These are phyloP conservation scores for Glonium stellatum DNA, from an alignment of 495 filamentous ascomycete genomes.

Conservation along the genomic window DNA sequence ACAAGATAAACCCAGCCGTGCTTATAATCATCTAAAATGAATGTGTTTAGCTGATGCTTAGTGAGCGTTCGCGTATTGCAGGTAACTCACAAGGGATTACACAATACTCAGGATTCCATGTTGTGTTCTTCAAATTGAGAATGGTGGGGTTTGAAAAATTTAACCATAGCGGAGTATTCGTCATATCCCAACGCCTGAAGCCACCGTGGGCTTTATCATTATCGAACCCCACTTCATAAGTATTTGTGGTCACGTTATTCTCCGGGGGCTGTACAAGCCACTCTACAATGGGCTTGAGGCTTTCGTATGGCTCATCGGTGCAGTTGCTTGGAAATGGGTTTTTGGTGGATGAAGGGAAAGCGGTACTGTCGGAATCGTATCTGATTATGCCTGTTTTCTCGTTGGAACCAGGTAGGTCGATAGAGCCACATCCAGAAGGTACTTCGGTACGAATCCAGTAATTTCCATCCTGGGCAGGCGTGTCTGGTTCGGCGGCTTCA, in stretches of 20 bases:
- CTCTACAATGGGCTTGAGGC: conserved; percentile 13
- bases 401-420: too few species aligned
- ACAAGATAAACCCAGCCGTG: conserved; percentile 24
- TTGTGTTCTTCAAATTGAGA: conserved; percentile 17
- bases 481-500: conserved; percentile 27
- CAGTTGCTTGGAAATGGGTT: conserved; percentile 4
- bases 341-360: neutral
- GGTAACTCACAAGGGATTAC: conserved; percentile 17
- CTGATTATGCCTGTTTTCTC: too few species aligned
- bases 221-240: conserved; percentile 14
- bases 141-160: conserved; percentile 26
- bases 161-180: conserved; percentile 22
- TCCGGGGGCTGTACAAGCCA: conserved; percentile 21
- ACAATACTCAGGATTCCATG: conserved; percentile 18
- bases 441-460: conserved; percentile 38
- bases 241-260: conserved; percentile 16
- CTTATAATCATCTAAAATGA: conserved; percentile 18
- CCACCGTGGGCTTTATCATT: neutral
- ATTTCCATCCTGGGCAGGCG: conserved; percentile 19
- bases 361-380: conserved; percentile 1
- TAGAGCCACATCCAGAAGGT: neutral
- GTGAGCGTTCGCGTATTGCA: neutral
- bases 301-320: conserved; percentile 9
- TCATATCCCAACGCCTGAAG: conserved; percentile 21
- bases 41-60: neutral